These are phyloP conservation scores for Backusella westeae DNA, from an alignment of 192 early-diverging fungal genomes.

Conservation along the genomic window DNA sequence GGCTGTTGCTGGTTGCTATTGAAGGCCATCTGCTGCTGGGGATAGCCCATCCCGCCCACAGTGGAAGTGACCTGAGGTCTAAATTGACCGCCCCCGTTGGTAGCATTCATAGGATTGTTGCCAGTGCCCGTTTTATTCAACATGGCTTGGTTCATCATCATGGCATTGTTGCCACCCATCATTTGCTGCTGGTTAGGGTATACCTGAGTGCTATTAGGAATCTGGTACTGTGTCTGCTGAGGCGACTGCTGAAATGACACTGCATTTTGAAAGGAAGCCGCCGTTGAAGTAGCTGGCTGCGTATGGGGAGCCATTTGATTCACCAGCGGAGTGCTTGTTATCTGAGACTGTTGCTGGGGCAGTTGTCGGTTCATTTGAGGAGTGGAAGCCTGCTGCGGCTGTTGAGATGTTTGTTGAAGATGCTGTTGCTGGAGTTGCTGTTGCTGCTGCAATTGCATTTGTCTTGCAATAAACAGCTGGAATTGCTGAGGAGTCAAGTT, in stretches of 20 bases:
- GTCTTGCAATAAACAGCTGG: conserved; percentile 22
- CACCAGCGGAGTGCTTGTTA: not conserved
- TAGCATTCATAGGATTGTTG: not conserved
- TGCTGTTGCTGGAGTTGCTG: not conserved
- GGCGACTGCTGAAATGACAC: not conserved
- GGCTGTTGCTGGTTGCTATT: not conserved
- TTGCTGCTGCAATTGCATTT: conserved; percentile 20
- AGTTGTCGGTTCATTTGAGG: not conserved
- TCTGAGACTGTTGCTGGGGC: not conserved
- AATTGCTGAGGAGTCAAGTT: conserved; percentile 22
- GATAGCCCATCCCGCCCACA: not conserved
- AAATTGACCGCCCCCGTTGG: not conserved
- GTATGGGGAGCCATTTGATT: not conserved
- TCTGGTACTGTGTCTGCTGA: not conserved
- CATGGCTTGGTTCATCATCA: not conserved
- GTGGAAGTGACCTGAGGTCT: not conserved
- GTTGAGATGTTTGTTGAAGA: not conserved
- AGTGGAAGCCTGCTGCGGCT: not conserved
- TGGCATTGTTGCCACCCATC: not conserved
- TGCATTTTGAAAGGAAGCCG: not conserved
- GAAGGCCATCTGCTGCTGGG: not conserved
- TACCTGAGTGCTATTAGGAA: not conserved
- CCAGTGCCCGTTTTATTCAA: not conserved
- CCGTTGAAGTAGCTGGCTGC: not conserved
- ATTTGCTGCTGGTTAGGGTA: not conserved